A percentile compares a stretch with the other conserved stretches of the same genome.
These are phyloP conservation scores for Chlamydomonas sp. DNA, from an alignment of 139 green algal species.

Conservation along the genomic window DNA sequence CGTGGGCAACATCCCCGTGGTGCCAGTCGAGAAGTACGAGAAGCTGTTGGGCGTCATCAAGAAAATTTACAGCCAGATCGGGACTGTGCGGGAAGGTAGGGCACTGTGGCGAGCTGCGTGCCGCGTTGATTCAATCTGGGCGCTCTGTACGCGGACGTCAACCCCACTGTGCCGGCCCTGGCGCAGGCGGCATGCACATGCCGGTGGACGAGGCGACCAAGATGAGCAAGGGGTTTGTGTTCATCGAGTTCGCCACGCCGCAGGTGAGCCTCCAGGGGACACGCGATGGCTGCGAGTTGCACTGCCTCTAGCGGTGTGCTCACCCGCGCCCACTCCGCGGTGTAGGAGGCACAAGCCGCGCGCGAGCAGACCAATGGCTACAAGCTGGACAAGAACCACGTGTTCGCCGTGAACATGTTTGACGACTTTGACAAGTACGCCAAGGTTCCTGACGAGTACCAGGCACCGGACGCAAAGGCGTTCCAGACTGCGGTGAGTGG, in stretches of 20 bases:
- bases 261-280: too few relatives aligned
- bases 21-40: conserved; percentile 85
- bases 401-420: conserved; percentile 85
- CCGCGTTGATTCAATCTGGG: background rate
- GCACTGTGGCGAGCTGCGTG: background rate
- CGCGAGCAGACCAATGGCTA: conserved; percentile 51
- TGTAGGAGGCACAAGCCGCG: conserved; percentile 45
- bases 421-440: conserved; percentile 86
- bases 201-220: conserved; percentile 65
- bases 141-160: too few relatives aligned
- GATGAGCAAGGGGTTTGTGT: conserved; percentile 85
- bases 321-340: background rate
- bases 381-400: conserved; percentile 94
- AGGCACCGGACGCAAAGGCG: conserved; percentile 29
- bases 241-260: conserved; percentile 83
- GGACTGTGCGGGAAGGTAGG: conserved; percentile 68
- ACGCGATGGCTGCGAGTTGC: background rate
- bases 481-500: conserved; percentile 34
- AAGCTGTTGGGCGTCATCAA: conserved; percentile 86
- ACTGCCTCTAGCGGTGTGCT: background rate
- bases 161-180: too few relatives aligned
- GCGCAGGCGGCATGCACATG: conserved; percentile 77
- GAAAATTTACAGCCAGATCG: conserved; percentile 84
- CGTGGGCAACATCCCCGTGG: conserved; percentile 86
- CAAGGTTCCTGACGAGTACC: conserved; percentile 51